Evolutionary conservation across 2,329 filamentous ascomycete species (phyloP).

Genomic region (Fusarium lyarnte): DNA sequence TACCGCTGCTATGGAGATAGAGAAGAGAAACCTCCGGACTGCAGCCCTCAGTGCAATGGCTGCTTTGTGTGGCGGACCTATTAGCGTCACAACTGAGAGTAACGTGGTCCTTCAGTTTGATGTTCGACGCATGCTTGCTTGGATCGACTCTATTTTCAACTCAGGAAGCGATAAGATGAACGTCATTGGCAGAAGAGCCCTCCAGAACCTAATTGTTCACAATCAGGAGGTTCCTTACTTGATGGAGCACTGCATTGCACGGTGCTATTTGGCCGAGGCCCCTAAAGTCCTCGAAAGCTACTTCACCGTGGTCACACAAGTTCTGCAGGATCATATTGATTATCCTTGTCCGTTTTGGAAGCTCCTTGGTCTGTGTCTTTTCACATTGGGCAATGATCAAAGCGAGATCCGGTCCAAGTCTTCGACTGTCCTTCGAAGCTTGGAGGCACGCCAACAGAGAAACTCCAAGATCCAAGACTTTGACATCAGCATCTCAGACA

Average conservation of each 20-base stretch:
- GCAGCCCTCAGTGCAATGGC: slow-evolving; percentile 97
- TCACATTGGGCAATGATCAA: slow-evolving; percentile 91
- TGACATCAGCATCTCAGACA: slow-evolving; percentile 98
- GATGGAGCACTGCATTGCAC: slow-evolving; percentile 87
- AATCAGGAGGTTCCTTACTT: slow-evolving; percentile 89
- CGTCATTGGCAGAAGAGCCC: slow-evolving; percentile 83
- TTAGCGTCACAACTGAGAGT: slow-evolving; percentile 88
- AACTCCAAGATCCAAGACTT: slow-evolving; percentile 96
- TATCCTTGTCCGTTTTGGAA: slow-evolving; percentile 92
- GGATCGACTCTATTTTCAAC: slow-evolving; percentile 95
- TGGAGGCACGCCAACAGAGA: slow-evolving; percentile 81
- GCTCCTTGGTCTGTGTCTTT: slow-evolving; percentile 85
- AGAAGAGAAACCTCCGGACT: slow-evolving; percentile 90
- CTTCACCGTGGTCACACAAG: slow-evolving; percentile 89
- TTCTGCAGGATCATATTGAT: slow-evolving; percentile 83
- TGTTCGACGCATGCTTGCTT: slow-evolving; percentile 88
- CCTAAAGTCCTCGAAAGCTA: slow-evolving; percentile 93
- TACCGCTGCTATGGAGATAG: slow-evolving; percentile 93
- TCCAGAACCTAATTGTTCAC: slow-evolving; percentile 89
- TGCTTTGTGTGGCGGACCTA: slow-evolving; percentile 84
- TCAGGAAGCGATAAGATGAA: slow-evolving; percentile 93
- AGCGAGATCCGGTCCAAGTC: slow-evolving; percentile 91
- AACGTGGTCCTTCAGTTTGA: slow-evolving; percentile 91
- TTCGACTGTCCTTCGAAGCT: slow-evolving; percentile 77
- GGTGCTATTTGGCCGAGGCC: slow-evolving; percentile 85